These are phyloP conservation scores for Porodaedalea pini DNA, from an alignment of 1,284 basidiomycete genomes.

Conservation along the genomic window DNA sequence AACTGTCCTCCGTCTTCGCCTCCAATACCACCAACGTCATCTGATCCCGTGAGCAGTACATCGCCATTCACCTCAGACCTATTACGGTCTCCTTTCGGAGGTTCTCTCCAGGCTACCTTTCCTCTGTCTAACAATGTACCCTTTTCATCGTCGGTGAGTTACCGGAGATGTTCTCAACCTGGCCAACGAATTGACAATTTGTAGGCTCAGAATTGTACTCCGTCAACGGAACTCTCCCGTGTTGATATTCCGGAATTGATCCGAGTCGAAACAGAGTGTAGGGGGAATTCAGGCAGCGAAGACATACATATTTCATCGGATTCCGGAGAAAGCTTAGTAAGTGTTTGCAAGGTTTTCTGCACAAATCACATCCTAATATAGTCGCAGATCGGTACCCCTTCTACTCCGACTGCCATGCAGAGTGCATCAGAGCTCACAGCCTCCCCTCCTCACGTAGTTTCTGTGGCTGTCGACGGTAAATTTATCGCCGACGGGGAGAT, in stretches of 20 bases:
- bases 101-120: not conserved
- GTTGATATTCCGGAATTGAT: too few relatives aligned
- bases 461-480: not conserved
- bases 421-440: too few relatives aligned
- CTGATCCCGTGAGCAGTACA: not conserved
- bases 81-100: conserved; percentile 8
- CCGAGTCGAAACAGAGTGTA: not conserved
- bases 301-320: not conserved
- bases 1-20: not conserved
- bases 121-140: not conserved
- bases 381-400: not conserved
- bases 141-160: not conserved
- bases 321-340: not conserved
- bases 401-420: not conserved
- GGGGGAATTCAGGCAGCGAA: not conserved
- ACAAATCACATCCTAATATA: not conserved
- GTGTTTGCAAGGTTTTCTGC: not conserved
- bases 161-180: not conserved
- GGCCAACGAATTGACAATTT: not conserved
- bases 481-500: not conserved
- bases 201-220: not conserved
- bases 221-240: too few relatives aligned
- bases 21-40: not conserved
- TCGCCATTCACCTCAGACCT: not conserved
- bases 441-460: not conserved